Percentiles rank a stretch among this genome's conserved stretches.
Conservation (phyloP, 306 rosid species). For the Quercus alba region DNA sequence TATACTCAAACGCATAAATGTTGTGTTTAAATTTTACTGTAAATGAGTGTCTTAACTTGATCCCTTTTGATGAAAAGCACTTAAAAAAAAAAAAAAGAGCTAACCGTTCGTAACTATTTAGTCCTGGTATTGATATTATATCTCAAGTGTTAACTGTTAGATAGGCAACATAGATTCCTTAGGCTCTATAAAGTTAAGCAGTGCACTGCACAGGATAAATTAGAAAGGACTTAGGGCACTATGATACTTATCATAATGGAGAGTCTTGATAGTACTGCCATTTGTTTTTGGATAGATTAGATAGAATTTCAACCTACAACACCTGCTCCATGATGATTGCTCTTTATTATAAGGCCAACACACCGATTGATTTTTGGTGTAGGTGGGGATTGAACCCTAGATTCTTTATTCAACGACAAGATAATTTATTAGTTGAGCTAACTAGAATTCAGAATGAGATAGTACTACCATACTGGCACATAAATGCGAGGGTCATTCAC, state of each 20-base stretch:
- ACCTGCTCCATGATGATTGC: no score
- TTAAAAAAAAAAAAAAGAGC: no score
- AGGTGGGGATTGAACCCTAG: no score
- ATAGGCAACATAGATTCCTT: background rate
- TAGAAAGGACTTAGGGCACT: background rate
- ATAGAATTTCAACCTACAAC: no score
- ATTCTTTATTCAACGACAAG: no score
- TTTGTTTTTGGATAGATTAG: no score
- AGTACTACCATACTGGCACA: conserved; percentile 1
- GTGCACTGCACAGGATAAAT: background rate
- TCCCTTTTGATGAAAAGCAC: background rate
- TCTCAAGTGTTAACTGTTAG: background rate
- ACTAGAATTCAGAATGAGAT: background rate
- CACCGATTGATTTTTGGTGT: no score
- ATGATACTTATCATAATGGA: background rate
- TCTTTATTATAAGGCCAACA: no score
- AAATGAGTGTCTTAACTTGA: background rate
- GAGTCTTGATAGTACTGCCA: no score
- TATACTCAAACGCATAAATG: background rate
- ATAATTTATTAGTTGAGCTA: no score
- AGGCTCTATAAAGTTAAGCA: background rate
- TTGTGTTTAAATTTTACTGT: background rate
- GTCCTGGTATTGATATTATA: background rate
- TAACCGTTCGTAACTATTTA: background rate
- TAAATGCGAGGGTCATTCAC: background rate